Percentiles rank a stretch among this genome's conserved stretches.
Conservation (phyloP, 2,329 filamentous ascomycete species). For the Cladosporium sp. region DNA sequence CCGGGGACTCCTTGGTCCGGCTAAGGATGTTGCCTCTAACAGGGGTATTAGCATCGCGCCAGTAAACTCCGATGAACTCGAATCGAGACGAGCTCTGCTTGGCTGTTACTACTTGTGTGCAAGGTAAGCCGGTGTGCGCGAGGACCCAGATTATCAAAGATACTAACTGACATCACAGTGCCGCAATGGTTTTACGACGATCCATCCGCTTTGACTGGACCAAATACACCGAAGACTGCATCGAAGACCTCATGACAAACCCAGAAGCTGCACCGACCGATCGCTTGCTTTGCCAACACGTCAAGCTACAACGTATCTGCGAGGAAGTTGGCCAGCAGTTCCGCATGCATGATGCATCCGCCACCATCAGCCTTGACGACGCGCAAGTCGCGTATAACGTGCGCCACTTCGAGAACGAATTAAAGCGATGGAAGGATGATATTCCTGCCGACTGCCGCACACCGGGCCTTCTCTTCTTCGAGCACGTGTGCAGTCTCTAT, state of each 20-base stretch:
- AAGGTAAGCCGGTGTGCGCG: conserved; percentile 41
- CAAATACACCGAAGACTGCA: conserved; percentile 63
- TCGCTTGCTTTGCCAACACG: conserved; percentile 56
- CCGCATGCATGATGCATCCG: conserved; percentile 54
- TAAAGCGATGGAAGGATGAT: conserved; percentile 50
- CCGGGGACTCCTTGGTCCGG: conserved; percentile 38
- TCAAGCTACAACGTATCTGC: conserved; percentile 58
- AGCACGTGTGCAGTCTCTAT: conserved; percentile 51
- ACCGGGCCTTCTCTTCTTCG: conserved; percentile 44
- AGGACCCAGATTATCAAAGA: no score
- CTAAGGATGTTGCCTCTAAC: conserved; percentile 35
- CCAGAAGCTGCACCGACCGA: conserved; percentile 59
- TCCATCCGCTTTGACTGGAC: conserved; percentile 61
- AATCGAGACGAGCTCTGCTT: conserved; percentile 60
- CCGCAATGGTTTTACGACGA: conserved; percentile 59
- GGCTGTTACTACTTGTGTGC: conserved; percentile 62
- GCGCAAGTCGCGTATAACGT: conserved; percentile 56
- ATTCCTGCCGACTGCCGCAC: conserved; percentile 41
- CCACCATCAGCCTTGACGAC: conserved; percentile 55
- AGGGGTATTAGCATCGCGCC: conserved; percentile 26
- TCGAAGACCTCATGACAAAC: conserved; percentile 58
- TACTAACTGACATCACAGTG: conserved; percentile 41
- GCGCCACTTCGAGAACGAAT: conserved; percentile 55
- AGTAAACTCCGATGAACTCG: conserved; percentile 53
- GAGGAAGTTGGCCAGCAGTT: conserved; percentile 59